Evolutionary conservation across 306 rosid species (phyloP).

Genomic region (Malus sieversii): DNA sequence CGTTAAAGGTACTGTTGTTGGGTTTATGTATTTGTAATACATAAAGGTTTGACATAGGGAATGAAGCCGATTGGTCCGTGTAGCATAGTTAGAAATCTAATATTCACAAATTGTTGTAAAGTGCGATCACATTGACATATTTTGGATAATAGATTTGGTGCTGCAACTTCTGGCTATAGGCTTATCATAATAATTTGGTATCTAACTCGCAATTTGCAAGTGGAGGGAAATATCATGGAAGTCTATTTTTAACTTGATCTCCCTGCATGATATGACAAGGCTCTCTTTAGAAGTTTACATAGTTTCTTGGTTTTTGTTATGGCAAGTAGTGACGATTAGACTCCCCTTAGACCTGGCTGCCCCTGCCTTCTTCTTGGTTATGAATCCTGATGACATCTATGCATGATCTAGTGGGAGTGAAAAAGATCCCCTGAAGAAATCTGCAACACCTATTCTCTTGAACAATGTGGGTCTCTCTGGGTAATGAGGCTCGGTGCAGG

Average conservation of each 20-base stretch:
- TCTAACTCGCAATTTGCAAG: no score
- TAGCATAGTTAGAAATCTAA: neutral
- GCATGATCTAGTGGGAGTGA: slow-evolving; percentile 25
- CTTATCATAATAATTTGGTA: no score
- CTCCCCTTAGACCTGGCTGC: neutral
- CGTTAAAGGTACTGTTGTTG: slow-evolving; percentile 8
- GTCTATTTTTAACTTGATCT: no score
- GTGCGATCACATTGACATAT: no score
- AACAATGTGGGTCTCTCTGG: slow-evolving; percentile 28
- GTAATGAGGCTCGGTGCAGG: slow-evolving; percentile 37
- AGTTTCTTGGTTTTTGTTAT: no score
- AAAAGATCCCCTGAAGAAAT: slow-evolving; percentile 27
- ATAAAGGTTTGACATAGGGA: slow-evolving; percentile 2
- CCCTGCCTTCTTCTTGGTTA: neutral
- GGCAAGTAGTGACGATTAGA: neutral
- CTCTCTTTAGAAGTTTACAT: no score
- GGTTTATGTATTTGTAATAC: slow-evolving; percentile 16
- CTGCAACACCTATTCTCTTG: slow-evolving; percentile 25
- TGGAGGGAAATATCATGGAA: no score
- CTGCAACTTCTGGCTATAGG: neutral
- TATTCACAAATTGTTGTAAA: neutral
- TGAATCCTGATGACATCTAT: slow-evolving; percentile 28
- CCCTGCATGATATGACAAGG: no score
- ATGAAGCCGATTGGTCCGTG: slow-evolving; percentile 18
- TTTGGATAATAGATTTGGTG: neutral